A percentile compares a stretch with the other conserved stretches of the same genome.
Evolutionary conservation across 2,329 filamentous ascomycete genomes (phyloP).

Genomic region (Phoma herbarum): DNA sequence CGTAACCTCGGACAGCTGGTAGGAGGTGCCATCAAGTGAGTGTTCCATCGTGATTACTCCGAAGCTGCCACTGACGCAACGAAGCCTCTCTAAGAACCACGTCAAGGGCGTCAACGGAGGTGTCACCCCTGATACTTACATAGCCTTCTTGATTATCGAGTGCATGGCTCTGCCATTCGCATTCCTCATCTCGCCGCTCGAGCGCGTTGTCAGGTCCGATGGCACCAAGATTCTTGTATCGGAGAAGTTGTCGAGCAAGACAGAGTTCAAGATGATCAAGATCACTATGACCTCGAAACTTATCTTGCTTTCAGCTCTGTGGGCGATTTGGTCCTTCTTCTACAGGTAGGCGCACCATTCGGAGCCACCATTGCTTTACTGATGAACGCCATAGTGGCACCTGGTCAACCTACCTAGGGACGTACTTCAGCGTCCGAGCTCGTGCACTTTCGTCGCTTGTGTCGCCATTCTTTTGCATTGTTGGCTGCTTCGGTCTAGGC

Average conservation of each 20-base stretch:
- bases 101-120: conserved; percentile 45
- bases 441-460: conserved; percentile 57
- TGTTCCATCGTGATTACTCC: background rate
- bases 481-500: conserved; percentile 60
- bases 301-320: conserved; percentile 53
- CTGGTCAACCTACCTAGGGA: conserved; percentile 58
- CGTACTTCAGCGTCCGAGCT: conserved; percentile 57
- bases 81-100: conserved; percentile 39
- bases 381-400: conserved; percentile 47
- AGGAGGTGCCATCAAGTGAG: conserved; percentile 55
- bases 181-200: conserved; percentile 57
- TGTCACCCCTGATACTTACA: conserved; percentile 56
- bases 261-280: conserved; percentile 53
- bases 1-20: conserved; percentile 59
- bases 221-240: conserved; percentile 56
- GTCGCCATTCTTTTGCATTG: conserved; percentile 61
- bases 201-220: conserved; percentile 57
- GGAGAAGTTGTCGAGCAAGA: conserved; percentile 53
- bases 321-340: conserved; percentile 60
- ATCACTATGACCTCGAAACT: conserved; percentile 51
- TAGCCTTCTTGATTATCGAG: conserved; percentile 60
- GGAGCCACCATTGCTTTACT: background rate
- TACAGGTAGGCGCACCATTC: conserved; percentile 38
- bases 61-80: background rate
- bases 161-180: conserved; percentile 58